Percentiles rank a stretch among this genome's conserved stretches.
phyloP scores from a whole-genome alignment of 352 stramenopile genomes.

The Plasmopara viticola region DNA sequence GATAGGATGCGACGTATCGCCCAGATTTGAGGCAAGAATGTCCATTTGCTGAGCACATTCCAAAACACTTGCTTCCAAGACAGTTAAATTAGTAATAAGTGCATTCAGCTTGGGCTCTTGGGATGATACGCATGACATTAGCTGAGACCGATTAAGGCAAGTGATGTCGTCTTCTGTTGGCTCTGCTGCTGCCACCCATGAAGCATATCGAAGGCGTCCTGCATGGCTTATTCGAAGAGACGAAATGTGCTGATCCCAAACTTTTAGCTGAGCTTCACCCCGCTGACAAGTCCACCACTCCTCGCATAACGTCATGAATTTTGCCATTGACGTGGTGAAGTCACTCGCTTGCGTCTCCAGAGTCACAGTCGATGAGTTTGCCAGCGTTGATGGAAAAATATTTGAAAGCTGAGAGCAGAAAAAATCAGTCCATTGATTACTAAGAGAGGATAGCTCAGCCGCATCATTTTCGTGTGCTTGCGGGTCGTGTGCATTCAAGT shows the following conservation, averaged over 20 bases:
- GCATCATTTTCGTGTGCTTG: not conserved
- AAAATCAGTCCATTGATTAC: constrained; percentile 25
- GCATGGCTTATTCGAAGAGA: constrained; percentile 19
- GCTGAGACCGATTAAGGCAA: constrained; percentile 24
- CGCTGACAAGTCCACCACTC: constrained; percentile 15
- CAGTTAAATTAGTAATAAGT: constrained; percentile 28
- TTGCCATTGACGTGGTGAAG: constrained; percentile 11
- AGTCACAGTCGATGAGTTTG: constrained; percentile 6
- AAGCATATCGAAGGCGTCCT: constrained; percentile 33
- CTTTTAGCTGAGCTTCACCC: constrained; percentile 10
- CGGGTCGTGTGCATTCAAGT: constrained; percentile 10
- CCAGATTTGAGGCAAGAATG: constrained; percentile 34
- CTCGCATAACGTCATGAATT: constrained; percentile 21
- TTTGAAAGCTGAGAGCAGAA: constrained; percentile 25
- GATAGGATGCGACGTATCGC: constrained; percentile 1
- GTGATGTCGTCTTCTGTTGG: not conserved
- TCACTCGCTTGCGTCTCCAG: constrained; percentile 2
- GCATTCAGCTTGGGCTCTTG: constrained; percentile 33
- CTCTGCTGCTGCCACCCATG: constrained; percentile 21
- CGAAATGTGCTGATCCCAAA: constrained; percentile 9
- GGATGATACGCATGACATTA: constrained; percentile 35
- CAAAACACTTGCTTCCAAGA: constrained; percentile 29
- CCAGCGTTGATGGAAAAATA: constrained; percentile 27
- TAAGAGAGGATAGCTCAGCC: constrained; percentile 4
- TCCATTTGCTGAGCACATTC: constrained; percentile 53